Base-by-base conservation (phyloP, 306 rosid genomes). In the Lotus japonicus region DNA sequence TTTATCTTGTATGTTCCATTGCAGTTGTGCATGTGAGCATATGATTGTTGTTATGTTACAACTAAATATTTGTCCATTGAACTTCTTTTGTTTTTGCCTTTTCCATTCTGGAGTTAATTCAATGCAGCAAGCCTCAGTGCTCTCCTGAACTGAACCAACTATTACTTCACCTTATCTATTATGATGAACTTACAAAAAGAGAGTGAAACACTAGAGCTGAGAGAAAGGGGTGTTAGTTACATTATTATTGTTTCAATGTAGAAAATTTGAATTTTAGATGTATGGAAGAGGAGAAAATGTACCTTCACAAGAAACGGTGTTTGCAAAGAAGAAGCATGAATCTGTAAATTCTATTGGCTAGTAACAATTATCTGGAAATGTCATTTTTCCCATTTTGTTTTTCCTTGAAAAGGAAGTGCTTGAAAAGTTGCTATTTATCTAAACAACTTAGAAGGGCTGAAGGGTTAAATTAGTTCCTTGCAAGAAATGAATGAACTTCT, bases 41-140 rank as follows among this genome's bases (percentile, higher is more conserved):
- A 53, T 31, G 26, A 45, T 45, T 14, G 41, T 74, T 21, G 21
- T 9, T 33, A 33, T 14, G 11, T n/a, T 11, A 13, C 9, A 46
- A 55, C 52, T 58, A 46, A 19, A 9, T 23, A 5, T 2, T 14
- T 75, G 9, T 64, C 39, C 15, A 18, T 28, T 49, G 21, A 36
- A 49, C 15, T 8, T 21, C 3, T 18, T 51, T 23, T 65, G 48
- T 5, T 23, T 65, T 55, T 5, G 13, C 49, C 51, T 19, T 71
- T 66, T 58, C 38, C 64, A 36, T 60, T 62, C 58, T 65, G 65
- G 35, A 59, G 42, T 72, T 50, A 52, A 52, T 46, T 58, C 26
- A 50, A 26, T 45, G 70, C 68, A 17, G 11, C 36, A 54, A 17
- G 56, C 53, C 5, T 64, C 42, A 51, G 53, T 23, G 53, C 63